phyloP scores from a whole-genome alignment of 2,329 filamentous ascomycete genomes.

The Alternaria sp. region DNA sequence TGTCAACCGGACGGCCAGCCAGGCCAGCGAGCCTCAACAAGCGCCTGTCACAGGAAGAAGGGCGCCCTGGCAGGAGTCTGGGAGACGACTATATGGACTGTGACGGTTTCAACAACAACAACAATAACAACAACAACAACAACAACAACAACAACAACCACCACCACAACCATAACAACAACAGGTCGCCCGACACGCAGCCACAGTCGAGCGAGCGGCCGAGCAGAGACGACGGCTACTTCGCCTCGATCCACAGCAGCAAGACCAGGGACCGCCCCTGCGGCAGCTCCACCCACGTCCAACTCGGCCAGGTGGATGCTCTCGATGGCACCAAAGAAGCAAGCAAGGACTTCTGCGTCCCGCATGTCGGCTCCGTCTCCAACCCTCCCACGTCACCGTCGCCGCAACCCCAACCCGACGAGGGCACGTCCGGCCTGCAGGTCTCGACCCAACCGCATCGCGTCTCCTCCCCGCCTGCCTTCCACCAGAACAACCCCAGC shows the following conservation, averaged over 20 bases:
- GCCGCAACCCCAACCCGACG: constrained; percentile 26
- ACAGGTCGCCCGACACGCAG: constrained; percentile 32
- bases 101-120: constrained; percentile 31
- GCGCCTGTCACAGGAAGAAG: constrained; percentile 51
- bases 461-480: constrained; percentile 70
- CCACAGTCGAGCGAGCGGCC: constrained; percentile 39
- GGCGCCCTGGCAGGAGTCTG: constrained; percentile 25
- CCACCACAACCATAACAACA: too few relatives aligned
- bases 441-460: constrained; percentile 54
- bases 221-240: constrained; percentile 58
- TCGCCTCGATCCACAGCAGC: constrained; percentile 51
- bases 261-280: constrained; percentile 43
- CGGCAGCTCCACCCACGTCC: constrained; percentile 50
- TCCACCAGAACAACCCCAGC: constrained; percentile 60
- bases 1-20: constrained; percentile 46
- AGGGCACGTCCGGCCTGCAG: constrained; percentile 48
- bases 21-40: constrained; percentile 47
- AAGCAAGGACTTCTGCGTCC: constrained; percentile 38
- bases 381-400: constrained; percentile 19
- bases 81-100: constrained; percentile 31
- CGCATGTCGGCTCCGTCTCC: constrained; percentile 33
- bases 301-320: constrained; percentile 43
- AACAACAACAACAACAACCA: constrained; percentile 16
- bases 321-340: constrained; percentile 42
- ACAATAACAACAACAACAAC: constrained; percentile 11